Conservation (phyloP, 306 rosid species). For the Cercis canadensis region DNA sequence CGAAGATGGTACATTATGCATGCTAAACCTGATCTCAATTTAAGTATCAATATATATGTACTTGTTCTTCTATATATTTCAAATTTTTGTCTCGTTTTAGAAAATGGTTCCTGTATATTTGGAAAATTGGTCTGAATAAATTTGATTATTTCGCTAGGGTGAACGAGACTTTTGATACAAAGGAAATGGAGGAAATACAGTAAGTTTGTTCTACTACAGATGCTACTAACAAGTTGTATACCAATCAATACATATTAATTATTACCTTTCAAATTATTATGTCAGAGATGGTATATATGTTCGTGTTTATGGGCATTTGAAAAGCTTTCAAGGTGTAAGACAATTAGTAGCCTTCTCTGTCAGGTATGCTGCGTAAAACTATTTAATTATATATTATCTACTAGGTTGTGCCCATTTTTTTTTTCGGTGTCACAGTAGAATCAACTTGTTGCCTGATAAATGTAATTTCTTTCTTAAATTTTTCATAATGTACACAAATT, state of each 20-base stretch:
- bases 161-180: slow-evolving; percentile 72
- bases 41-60: background rate
- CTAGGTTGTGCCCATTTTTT: background rate
- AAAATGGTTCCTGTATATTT: background rate
- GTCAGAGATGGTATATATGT: slow-evolving; percentile 59
- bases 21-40: too few species aligned
- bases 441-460: slow-evolving; percentile 6
- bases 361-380: slow-evolving; percentile 35
- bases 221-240: background rate
- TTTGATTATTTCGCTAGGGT: slow-evolving; percentile 56
- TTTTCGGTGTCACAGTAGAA: too few species aligned
- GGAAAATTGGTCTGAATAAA: slow-evolving; percentile 4
- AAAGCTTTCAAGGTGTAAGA: slow-evolving; percentile 49
- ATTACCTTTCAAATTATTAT: slow-evolving; percentile 10
- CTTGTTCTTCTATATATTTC: background rate
- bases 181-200: slow-evolving; percentile 80
- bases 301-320: slow-evolving; percentile 62
- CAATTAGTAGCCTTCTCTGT: slow-evolving; percentile 60
- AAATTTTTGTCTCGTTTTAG: too few species aligned
- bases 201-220: slow-evolving; percentile 43
- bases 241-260: slow-evolving; percentile 9
- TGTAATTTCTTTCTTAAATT: slow-evolving; percentile 26
- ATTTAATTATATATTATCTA: background rate
- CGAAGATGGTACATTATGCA: too few species aligned
- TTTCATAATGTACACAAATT: background rate